Evolutionary conservation across 352 stramenopile species (phyloP).

Genomic region (Phytophthora meadii): DNA sequence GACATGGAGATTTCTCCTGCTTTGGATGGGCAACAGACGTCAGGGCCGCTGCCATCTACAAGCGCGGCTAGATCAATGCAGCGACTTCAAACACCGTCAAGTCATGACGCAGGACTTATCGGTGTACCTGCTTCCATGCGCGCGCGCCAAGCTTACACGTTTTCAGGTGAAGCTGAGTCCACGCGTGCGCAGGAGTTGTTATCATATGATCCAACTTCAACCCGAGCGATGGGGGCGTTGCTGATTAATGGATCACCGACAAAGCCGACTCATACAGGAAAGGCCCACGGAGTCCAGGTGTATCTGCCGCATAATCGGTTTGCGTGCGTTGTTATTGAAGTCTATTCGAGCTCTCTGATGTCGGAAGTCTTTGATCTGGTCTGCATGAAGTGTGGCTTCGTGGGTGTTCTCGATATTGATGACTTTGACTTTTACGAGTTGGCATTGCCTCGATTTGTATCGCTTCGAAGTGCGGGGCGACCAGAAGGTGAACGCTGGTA

Average conservation of each 20-base stretch:
- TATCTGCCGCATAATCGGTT: constrained; percentile 90
- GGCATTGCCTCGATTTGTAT: constrained; percentile 84
- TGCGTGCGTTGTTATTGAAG: constrained; percentile 77
- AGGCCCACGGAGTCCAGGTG: constrained; percentile 65
- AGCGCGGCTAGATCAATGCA: constrained; percentile 69
- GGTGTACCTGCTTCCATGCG: constrained; percentile 49
- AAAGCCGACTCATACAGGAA: constrained; percentile 46
- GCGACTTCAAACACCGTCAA: constrained; percentile 68
- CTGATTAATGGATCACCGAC: constrained; percentile 50
- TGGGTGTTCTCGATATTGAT: constrained; percentile 71
- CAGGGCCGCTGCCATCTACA: constrained; percentile 57
- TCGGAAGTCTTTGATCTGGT: constrained; percentile 81
- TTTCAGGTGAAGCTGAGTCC: constrained; percentile 59
- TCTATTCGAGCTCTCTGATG: constrained; percentile 60
- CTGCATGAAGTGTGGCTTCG: constrained; percentile 79
- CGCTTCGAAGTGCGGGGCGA: constrained; percentile 80
- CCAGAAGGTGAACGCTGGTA: constrained; percentile 89
- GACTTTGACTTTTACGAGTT: constrained; percentile 90
- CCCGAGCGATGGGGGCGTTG: constrained; percentile 54
- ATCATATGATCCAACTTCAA: constrained; percentile 69
- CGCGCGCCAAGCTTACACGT: constrained; percentile 50
- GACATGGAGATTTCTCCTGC: constrained; percentile 52
- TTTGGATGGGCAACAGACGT: constrained; percentile 36
- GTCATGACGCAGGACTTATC: constrained; percentile 42
- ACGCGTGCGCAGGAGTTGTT: constrained; percentile 64